Percentiles rank a stretch among this genome's conserved stretches.
These are phyloP conservation scores for Galerina sulciceps DNA, from an alignment of 768 basidiomycete species.

Conservation along the genomic window DNA sequence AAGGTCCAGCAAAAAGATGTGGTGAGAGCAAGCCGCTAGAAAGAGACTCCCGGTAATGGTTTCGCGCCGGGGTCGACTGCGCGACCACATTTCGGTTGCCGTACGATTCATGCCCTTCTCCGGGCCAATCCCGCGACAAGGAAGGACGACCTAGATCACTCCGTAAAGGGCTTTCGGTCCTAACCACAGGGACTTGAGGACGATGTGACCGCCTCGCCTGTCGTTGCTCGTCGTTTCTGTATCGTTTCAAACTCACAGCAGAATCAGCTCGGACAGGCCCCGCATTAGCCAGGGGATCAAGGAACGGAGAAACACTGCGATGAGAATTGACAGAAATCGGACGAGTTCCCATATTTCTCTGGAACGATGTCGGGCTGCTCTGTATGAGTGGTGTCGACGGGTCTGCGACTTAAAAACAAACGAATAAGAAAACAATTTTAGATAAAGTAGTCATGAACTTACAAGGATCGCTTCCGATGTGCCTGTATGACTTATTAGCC, in stretches of 20 bases:
- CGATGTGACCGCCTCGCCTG: no score
- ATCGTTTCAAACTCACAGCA: not conserved
- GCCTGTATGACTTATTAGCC: not conserved
- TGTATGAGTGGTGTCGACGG: not conserved
- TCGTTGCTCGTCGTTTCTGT: not conserved
- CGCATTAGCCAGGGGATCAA: not conserved
- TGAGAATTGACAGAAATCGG: not conserved
- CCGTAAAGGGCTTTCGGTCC: no score
- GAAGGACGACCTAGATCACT: no score
- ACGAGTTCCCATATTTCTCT: no score
- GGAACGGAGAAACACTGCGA: not conserved
- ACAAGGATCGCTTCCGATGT: not conserved
- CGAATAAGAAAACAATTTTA: not conserved
- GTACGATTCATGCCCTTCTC: no score
- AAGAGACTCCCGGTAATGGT: no score
- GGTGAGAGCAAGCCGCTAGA: no score
- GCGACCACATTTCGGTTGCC: no score
- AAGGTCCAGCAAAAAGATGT: not conserved
- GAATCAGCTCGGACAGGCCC: not conserved
- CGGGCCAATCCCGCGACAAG: no score
- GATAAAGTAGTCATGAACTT: not conserved
- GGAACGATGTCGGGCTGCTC: not conserved
- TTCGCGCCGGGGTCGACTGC: no score
- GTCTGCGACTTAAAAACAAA: not conserved
- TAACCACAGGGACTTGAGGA: no score